Base-by-base conservation (phyloP, 139 green algal species). In the Gonium pectorale region DNA sequence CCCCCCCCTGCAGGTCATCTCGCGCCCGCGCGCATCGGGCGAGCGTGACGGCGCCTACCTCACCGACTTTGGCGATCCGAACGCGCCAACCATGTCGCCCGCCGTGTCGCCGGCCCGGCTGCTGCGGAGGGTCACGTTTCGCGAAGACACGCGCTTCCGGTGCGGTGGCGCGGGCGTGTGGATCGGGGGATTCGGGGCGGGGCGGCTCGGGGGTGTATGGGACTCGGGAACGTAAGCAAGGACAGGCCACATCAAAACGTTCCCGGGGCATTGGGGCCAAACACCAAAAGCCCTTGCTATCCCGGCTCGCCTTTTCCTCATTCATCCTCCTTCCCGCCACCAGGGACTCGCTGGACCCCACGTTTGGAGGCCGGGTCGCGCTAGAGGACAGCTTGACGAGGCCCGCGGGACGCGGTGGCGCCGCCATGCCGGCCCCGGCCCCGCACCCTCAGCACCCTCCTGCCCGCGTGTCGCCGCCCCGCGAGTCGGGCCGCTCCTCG, bases 141-240 rank as follows among this genome's bases (percentile, higher is more conserved):
- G 31, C n/a, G 3, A 54, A 4, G 77, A 83, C 77, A 83, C 77
- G 7, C 5, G 37, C 8, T 83, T 85, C 79, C 77, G 79, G 64
- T 75, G 33, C 1, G 35, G 67, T 7, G 4, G 31, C 9, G 62
- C n/a, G 15, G 27, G 27, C 8, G 8, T 6, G 31, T 40, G 27
- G 11, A 46, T 5, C 17, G 3, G 35, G 35, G n/a, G n/a, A n/a
- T n/a, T n/a, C n/a, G n/a, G n/a, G n/a, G n/a, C n/a, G n/a, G n/a
- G n/a, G n/a, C n/a, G n/a, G n/a, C n/a, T n/a, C n/a, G n/a, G n/a
- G n/a, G n/a, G n/a, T n/a, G n/a, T n/a, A n/a, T n/a, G n/a, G n/a
- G n/a, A n/a, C n/a, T n/a, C n/a, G n/a, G n/a, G n/a, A n/a, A n/a
- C n/a, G n/a, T n/a, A n/a, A n/a, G n/a, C n/a, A n/a, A n/a, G n/a